Evolutionary conservation across 495 filamentous ascomycete species (phyloP), one percentile per base, ranked within the genome.

Genomic region (Darksidea phi): DNA sequence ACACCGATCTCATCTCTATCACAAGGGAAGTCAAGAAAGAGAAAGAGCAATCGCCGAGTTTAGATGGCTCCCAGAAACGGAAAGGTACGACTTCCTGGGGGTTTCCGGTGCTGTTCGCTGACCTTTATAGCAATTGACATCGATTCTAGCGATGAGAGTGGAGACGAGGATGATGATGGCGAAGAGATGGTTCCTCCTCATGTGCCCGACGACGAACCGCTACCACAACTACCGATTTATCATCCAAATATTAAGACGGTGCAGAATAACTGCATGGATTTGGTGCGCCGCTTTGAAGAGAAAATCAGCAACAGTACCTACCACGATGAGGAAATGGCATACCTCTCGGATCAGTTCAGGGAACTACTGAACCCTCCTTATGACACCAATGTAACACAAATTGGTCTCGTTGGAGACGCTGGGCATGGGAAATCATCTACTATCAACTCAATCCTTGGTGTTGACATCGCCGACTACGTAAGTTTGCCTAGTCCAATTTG

Each of bases 331-430:
- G 55, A 48, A 20, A 20, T 32, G 18, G 38, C 6, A 20, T 20
- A 58, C 24, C 13, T 58, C 2, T 25, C 18, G 24, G 26, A 24
- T 1, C 26, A 49, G 28, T 15, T 58, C 24, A 21, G 21, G 5
- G 8, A 12, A 3, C 43, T 21, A 20, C 23, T 11, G 12, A 6
- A 41, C 7, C n/a, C 25, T 23, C 24, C 43, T 1, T 49, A 58
- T 58, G 55, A 25, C 2, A 36, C 28, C 3, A 3, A 12, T 21
- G 18, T 17, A 10, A 23, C 49, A 1, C 55, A 25, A 2, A 21
- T 58, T 41, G 55, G 55, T 1, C 23, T 58, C 1, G 13, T 58
- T 41, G 55, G 55, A 10, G 32, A 58, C 36, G 43, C 55, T 38
- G 55, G 55, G 8, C 24, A 20, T 21, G 55, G 55, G 23, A 58